phyloP scores from a whole-genome alignment of 139 green algal genomes.

The Trebouxia sp. region DNA sequence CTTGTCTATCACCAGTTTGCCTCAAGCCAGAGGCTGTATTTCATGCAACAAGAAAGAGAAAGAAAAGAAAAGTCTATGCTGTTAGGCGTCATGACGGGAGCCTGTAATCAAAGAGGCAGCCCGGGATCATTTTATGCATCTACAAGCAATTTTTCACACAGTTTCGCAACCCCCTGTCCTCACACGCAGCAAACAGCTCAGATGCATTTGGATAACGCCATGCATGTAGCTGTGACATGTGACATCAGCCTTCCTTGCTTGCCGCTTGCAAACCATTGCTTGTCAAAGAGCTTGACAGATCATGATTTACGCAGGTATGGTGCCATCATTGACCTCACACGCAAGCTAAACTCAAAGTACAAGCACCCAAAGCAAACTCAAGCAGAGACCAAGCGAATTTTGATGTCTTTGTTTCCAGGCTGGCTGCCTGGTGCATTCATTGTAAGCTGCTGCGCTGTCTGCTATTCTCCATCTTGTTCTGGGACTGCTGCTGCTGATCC shows the following conservation, averaged over 20 bases:
- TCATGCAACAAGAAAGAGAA: neutral
- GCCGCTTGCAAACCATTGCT: no score
- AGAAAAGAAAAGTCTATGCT: no score
- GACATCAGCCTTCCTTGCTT: neutral
- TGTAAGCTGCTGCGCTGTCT: slow-evolving; percentile 37
- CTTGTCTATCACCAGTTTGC: neutral
- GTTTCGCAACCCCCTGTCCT: no score
- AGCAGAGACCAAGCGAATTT: slow-evolving; percentile 62
- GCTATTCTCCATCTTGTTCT: neutral
- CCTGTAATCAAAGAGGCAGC: no score
- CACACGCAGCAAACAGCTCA: no score
- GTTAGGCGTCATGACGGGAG: no score
- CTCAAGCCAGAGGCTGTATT: neutral
- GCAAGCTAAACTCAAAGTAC: slow-evolving; percentile 70
- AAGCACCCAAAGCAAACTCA: slow-evolving; percentile 59
- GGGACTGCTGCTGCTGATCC: neutral
- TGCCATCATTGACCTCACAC: slow-evolving; percentile 85
- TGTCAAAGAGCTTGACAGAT: no score
- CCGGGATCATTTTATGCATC: no score
- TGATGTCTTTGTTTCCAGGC: slow-evolving; percentile 76
- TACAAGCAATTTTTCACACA: no score
- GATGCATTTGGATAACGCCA: no score
- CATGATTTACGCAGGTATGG: slow-evolving; percentile 77
- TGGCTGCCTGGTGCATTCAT: slow-evolving; percentile 83
- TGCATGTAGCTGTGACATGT: neutral